Evolutionary conservation across 257 asterid species (phyloP), one percentile per base, ranked within the genome.

Genomic region (Gynochthodes officinalis): DNA sequence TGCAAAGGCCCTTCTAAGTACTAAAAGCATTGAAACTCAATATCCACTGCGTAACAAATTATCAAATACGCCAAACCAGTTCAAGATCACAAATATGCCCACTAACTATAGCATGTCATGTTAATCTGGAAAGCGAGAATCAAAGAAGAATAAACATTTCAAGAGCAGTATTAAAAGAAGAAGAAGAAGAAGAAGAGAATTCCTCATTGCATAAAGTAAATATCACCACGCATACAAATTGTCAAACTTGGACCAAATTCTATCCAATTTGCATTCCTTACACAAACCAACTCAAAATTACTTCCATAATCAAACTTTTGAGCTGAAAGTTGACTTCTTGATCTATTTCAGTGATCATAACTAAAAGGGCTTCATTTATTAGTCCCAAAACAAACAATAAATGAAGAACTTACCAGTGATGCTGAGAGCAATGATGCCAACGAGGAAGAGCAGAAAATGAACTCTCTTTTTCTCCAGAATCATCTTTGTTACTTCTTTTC

Each of bases 391-490:
- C 35, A 50, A 64, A 43, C 19, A 16, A 68, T 2, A 48, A 43
- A 40, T 7, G 23, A 54, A 25, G 39, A 46, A 53, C 44, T 82
- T 83, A 93, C 98, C 98, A 39, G 93, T 74, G 79, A 88, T 74
- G 80, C 95, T 86, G 80, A 93, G 96, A 76, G 73, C 81, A 73
- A 85, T 66, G 75, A 89, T 30, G 75, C 90, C 96, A 44, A 83
- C 81, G 37, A 84, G 23, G 77, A 91, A 84, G 78, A 91, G 78
- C 64, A 88, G 76, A 70, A 89, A 73, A 43, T 88, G 96, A 79
- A 88, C 76, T 76, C 97, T 84, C 79, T 81, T 91, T 78, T 86
- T 91, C 89, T 64, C 79, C 75, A 87, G 80, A 80, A 89, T 74
- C 86, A 71, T 54, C 84, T 79, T 85, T 65, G 33, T 18, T n/a